Evolutionary conservation across 2,329 filamentous ascomycete species (phyloP), one percentile per base, ranked within the genome.

Genomic region (Didymella segeticola): DNA sequence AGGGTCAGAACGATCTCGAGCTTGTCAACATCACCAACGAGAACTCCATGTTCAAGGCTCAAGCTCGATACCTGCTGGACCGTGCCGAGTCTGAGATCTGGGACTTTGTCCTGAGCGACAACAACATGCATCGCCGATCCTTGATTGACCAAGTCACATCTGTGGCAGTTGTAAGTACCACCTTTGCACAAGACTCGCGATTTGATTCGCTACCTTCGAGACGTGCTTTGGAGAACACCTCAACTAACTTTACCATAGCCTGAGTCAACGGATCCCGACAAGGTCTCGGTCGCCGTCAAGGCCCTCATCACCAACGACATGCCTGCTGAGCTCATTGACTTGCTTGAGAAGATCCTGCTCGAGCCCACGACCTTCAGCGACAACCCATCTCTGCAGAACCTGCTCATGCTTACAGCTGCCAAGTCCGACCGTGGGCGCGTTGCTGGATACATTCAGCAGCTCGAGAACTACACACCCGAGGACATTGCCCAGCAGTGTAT

Each of bases 11-110:
- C 63, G 95, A 99, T 70, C 79, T 99, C 26, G 96, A 99, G 78
- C 85, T 99, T 51, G 93, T 99, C 77, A 95, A 90, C 76, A 93
- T 99, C 71, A 98, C 95, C 70, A 99, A 98, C 68, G 96, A 99
- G 78, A 99, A 99, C 79, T 88, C 91, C n/a, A 99, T 99, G 95
- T 99, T 96, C 84, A 89, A 93, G 68, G 90, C 90, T n/a, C 95
- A 99, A 77, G 93, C 93, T 53, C 89, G 95, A 30, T 99, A 99
- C 77, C 83, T 99, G 20, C 82, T 99, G 46, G 93, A 97, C 69
- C 89, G 95, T 62, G 89, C 90, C 30, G 95, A 99, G 69, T 75
- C 82, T 2, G 95, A 99, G 75, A 86, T 99, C 41, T 99, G 96
- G 96, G 83, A 84, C 46, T 99, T 97, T 72, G 95, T 98, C 12